Evolutionary conservation across 176 grass and related monocot genomes (phyloP), one percentile per base, ranked within the genome.

Genomic region (Eremochloa ophiuroides): DNA sequence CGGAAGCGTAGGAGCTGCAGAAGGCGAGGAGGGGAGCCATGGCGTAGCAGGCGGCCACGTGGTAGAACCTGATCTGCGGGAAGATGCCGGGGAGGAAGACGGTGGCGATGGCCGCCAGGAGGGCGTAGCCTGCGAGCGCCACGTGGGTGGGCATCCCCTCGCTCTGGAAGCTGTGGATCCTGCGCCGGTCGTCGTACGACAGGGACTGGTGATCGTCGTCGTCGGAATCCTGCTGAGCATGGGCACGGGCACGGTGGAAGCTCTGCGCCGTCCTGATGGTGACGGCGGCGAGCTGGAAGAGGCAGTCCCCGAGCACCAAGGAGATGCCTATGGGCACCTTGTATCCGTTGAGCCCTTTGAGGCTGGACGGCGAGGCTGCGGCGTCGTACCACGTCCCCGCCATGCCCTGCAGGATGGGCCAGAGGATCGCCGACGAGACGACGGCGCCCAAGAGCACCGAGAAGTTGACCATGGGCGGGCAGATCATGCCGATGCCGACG

Each of bases 401-500:
- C 82, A 80, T 89, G 43, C 25, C 23, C 17, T 79, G 26, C 4
- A 93, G 35, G 16, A 44, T 3, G 4, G 91, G 91, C 81, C 37
- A 87, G 18, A 93, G 34, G 73, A 90, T 76, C 12, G 62, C 70
- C 10, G 65, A 87, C 3, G 91, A 76, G 13, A 82, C 1, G 66
- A 84, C 34, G 6, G 85, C 80, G 1, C 85, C 74, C 0, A 87
- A 13, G 25, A 93, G 78, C 50, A 87, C 30, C 2, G 91, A 93
- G 23, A 93, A 53, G 22, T 90, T 85, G 4, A 93, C 62, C 16
- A 87, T 26, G 51, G 28, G 22, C 0, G 91, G 87, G 73, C 87
- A 93, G 51, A 90, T 85, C 81, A 93, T 93, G 60, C 91, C 87
- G 12, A 90, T 66, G 20, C 91, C 87, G 3, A 87, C 69, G 18